Evolutionary conservation across 164 flowering plant species (phyloP).

Genomic region (Aristolochia californica): DNA sequence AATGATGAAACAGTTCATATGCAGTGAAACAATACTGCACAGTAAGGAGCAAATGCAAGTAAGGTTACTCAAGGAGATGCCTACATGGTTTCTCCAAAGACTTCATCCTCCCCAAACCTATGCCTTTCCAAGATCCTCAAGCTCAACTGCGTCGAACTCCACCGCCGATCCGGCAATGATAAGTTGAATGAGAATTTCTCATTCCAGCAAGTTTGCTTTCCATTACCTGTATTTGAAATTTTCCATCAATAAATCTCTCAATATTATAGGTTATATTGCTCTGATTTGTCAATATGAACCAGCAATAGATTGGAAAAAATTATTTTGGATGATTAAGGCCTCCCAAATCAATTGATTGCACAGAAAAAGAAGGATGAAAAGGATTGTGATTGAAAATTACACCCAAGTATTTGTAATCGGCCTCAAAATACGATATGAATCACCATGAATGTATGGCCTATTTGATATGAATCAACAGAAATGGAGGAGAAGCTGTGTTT

Average conservation of each 20-base stretch:
- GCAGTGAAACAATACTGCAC: neutral
- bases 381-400: too few species aligned
- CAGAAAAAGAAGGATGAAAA: too few species aligned
- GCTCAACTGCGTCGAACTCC: constrained; percentile 32
- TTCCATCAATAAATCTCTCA: neutral
- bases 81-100: constrained; percentile 67
- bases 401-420: too few species aligned
- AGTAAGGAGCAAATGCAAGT: neutral
- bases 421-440: too few species aligned
- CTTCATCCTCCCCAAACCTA: constrained; percentile 27
- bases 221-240: constrained; percentile 30
- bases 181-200: constrained; percentile 47
- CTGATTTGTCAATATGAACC: neutral
- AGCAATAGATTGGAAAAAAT: too few species aligned
- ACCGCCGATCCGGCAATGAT: constrained; percentile 24
- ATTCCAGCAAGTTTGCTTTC: constrained; percentile 50
- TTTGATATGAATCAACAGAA: too few species aligned
- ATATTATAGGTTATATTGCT: neutral
- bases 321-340: too few species aligned
- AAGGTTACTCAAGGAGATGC: neutral
- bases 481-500: too few species aligned
- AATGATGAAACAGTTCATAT: neutral
- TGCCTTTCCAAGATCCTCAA: constrained; percentile 48
- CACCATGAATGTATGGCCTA: too few species aligned
- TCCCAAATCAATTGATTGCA: too few species aligned